Evolutionary conservation across 1,139 yeast species (phyloP).

Genomic region (Blastobotrys buckinghamii): DNA sequence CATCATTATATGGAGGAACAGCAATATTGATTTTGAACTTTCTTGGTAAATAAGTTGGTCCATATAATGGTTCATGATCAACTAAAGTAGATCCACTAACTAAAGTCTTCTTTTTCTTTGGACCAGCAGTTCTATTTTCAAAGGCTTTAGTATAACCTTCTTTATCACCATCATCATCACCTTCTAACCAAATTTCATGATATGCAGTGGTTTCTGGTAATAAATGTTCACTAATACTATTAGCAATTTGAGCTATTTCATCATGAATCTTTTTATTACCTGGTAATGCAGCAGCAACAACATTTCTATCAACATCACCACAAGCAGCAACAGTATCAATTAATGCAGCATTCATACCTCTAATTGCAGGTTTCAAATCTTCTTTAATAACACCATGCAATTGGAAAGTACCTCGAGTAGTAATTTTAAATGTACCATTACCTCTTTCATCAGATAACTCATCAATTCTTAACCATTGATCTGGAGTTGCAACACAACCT

Average conservation of each 20-base stretch:
- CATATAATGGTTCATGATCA: slow-evolving; percentile 79
- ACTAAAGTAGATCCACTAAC: slow-evolving; percentile 54
- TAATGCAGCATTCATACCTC: slow-evolving; percentile 86
- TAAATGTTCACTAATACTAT: slow-evolving; percentile 68
- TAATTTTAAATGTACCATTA: slow-evolving; percentile 87
- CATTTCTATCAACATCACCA: slow-evolving; percentile 98
- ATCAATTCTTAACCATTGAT: slow-evolving; percentile 83
- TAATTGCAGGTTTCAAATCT: slow-evolving; percentile 81
- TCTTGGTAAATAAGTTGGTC: slow-evolving; percentile 86
- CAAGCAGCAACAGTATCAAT: slow-evolving; percentile 97
- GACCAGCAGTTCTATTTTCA: slow-evolving; percentile 71
- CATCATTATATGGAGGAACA: slow-evolving; percentile 95
- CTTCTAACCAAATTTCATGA: slow-evolving; percentile 94
- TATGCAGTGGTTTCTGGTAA: slow-evolving; percentile 92
- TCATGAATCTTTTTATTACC: slow-evolving; percentile 74
- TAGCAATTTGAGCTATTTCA: slow-evolving; percentile 62
- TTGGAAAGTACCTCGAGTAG: slow-evolving; percentile 97
- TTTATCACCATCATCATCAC: slow-evolving; percentile 69
- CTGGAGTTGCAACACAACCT: slow-evolving; percentile 85
- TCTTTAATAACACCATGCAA: slow-evolving; percentile 92
- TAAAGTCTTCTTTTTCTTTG: slow-evolving; percentile 81
- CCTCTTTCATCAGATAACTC: slow-evolving; percentile 79
- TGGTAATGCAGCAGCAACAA: slow-evolving; percentile 86
- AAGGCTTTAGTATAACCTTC: slow-evolving; percentile 62
- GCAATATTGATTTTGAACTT: slow-evolving; percentile 93